A percentile compares a stretch with the other conserved stretches of the same genome.
Evolutionary conservation across 2,329 filamentous ascomycete species (phyloP).

Genomic region (Aspergillaceae sp.): DNA sequence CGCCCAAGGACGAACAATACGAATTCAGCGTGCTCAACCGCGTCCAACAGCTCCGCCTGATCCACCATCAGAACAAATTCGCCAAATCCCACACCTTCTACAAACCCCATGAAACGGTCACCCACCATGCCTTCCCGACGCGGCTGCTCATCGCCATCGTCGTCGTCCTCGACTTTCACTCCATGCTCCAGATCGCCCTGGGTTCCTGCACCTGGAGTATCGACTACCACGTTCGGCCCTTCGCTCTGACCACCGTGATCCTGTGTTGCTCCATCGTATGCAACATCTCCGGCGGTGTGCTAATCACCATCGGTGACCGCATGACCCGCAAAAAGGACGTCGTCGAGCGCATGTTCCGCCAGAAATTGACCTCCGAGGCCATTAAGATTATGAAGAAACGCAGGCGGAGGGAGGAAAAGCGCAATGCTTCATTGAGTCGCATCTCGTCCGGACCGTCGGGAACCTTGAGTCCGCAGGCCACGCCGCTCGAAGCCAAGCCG

Average conservation of each 20-base stretch:
- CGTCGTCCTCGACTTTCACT: slow-evolving; percentile 71
- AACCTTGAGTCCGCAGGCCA: not conserved
- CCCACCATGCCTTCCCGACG: slow-evolving; percentile 70
- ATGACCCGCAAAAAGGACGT: slow-evolving; percentile 80
- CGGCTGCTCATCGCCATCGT: slow-evolving; percentile 66
- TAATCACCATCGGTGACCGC: slow-evolving; percentile 69
- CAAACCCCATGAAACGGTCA: slow-evolving; percentile 77
- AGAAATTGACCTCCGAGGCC: slow-evolving; percentile 62
- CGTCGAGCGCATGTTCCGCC: slow-evolving; percentile 64
- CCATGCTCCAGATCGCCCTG: slow-evolving; percentile 68
- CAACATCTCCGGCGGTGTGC: slow-evolving; percentile 66
- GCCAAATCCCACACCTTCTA: slow-evolving; percentile 80
- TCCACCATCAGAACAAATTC: slow-evolving; percentile 72
- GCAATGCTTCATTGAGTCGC: slow-evolving; percentile 12
- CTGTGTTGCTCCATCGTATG: slow-evolving; percentile 69
- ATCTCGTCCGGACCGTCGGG: not conserved
- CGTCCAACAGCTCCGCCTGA: slow-evolving; percentile 59
- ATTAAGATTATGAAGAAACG: slow-evolving; percentile 50
- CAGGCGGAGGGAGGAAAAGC: slow-evolving; percentile 33
- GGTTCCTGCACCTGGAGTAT: slow-evolving; percentile 74
- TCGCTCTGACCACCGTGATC: slow-evolving; percentile 70
- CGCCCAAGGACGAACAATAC: slow-evolving; percentile 39
- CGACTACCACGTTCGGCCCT: slow-evolving; percentile 58
- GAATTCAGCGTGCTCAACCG: slow-evolving; percentile 56
- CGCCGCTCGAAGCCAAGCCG: not conserved